These are phyloP conservation scores for Guyanaporus albipodus DNA, from an alignment of 768 basidiomycete genomes.

Conservation along the genomic window DNA sequence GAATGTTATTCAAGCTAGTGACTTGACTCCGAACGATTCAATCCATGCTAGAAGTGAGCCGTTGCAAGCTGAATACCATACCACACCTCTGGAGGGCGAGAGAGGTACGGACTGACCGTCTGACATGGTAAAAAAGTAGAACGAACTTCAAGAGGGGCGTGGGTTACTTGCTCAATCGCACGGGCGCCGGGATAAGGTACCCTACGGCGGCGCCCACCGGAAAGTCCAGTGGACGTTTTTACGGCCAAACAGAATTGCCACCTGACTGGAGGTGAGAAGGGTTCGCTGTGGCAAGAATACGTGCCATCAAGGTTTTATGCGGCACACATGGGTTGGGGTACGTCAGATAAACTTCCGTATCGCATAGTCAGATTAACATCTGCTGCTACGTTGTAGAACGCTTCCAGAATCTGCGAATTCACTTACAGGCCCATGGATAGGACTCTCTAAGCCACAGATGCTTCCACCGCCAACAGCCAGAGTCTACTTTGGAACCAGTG, in stretches of 20 bases:
- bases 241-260: constrained; percentile 11
- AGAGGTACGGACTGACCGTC: constrained; percentile 46
- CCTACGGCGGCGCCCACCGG: background rate
- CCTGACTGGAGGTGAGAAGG: background rate
- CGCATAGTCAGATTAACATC: background rate
- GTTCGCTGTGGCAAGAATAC: background rate
- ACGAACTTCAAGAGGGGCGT: constrained; percentile 39
- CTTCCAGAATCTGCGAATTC: background rate
- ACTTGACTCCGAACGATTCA: constrained; percentile 51
- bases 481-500: background rate
- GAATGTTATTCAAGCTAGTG: constrained; percentile 51
- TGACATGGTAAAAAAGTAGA: constrained; percentile 42
- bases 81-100: constrained; percentile 55
- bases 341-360: background rate
- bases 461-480: background rate
- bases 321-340: background rate
- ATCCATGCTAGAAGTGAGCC: constrained; percentile 42
- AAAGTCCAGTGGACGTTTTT: constrained; percentile 3
- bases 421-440: background rate
- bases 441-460: background rate
- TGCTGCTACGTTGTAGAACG: background rate
- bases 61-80: constrained; percentile 61
- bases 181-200: no score
- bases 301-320: background rate
- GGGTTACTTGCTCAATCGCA: constrained; percentile 48